These are phyloP conservation scores for Syncephalastrum sp. DNA, from an alignment of 371 early-diverging fungal genomes.

Conservation along the genomic window DNA sequence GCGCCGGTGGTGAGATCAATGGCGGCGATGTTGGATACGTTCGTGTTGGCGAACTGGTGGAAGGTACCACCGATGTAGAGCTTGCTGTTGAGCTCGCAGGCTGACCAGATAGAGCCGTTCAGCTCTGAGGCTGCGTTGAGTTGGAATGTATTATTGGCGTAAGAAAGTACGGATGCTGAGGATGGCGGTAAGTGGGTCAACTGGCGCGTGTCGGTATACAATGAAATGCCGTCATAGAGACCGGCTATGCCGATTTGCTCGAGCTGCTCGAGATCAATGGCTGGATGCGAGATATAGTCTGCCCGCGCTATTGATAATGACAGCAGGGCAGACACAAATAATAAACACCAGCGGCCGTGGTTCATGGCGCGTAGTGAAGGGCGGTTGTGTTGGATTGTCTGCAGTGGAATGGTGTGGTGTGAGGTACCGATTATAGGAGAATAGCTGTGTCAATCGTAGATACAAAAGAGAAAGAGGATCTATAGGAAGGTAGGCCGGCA, in stretches of 20 bases:
- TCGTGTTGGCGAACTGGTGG: slow-evolving; percentile 17
- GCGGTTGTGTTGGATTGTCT: no score
- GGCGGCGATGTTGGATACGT: slow-evolving; percentile 55
- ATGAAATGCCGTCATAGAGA: slow-evolving; percentile 41
- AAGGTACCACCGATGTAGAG: slow-evolving; percentile 58
- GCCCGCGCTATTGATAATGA: slow-evolving; percentile 8
- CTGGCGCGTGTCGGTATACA: slow-evolving; percentile 39
- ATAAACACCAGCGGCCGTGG: no score
- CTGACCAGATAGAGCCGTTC: slow-evolving; percentile 34
- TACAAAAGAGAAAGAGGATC: no score
- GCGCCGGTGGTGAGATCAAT: slow-evolving; percentile 43
- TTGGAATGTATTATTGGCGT: slow-evolving; percentile 34
- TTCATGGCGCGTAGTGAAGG: no score
- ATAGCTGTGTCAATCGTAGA: no score
- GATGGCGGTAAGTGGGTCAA: slow-evolving; percentile 29
- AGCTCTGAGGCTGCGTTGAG: slow-evolving; percentile 32
- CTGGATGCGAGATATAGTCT: slow-evolving; percentile 33
- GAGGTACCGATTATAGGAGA: no score
- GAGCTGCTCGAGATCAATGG: slow-evolving; percentile 32
- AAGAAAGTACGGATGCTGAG: slow-evolving; percentile 35
- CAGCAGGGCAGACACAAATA: no score
- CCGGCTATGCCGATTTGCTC: slow-evolving; percentile 42
- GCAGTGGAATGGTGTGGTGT: no score
- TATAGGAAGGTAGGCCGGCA: no score
- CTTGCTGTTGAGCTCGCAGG: slow-evolving; percentile 27